These are phyloP conservation scores for Kwoniella pini DNA, from an alignment of 768 basidiomycete genomes.

Conservation along the genomic window DNA sequence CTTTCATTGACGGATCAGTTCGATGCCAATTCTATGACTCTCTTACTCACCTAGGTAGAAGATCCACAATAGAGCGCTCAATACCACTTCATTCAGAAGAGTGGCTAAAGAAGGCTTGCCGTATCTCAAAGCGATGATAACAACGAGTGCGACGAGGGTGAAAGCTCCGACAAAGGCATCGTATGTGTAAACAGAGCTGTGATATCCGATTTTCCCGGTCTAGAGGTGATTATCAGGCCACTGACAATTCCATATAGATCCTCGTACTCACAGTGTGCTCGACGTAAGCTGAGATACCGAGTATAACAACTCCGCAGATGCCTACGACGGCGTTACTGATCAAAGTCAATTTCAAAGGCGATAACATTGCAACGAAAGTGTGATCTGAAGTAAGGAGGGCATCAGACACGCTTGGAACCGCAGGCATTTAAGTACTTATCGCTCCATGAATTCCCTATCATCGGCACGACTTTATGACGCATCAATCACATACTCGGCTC, in stretches of 20 bases:
- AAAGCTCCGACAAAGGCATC: conserved; percentile 38
- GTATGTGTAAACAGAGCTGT: conserved; percentile 29
- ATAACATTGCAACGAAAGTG: conserved; percentile 4
- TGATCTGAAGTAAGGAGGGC: too few relatives aligned
- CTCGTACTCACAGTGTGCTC: conserved; percentile 30
- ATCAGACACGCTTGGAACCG: too few relatives aligned
- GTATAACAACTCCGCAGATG: conserved; percentile 27
- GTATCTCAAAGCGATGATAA: conserved; percentile 1
- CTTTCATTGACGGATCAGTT: conserved; percentile 4
- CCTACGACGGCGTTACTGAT: conserved; percentile 17
- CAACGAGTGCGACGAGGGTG: conserved; percentile 28
- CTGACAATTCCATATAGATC: too few relatives aligned
- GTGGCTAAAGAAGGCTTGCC: background rate
- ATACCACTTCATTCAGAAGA: conserved; percentile 1
- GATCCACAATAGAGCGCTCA: conserved; percentile 22
- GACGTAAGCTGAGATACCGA: conserved; percentile 38
- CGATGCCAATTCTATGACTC: background rate
- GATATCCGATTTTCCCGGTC: conserved; percentile 27
- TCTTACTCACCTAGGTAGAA: conserved; percentile 38
- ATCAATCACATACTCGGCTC: too few relatives aligned
- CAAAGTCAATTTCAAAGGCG: conserved; percentile 12
- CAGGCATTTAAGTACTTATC: too few relatives aligned
- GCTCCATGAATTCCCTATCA: too few relatives aligned
- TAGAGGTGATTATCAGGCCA: background rate
- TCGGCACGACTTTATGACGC: too few relatives aligned